These are phyloP conservation scores for Linnemannia zychae DNA, from an alignment of 192 early-diverging fungal genomes.

Conservation along the genomic window DNA sequence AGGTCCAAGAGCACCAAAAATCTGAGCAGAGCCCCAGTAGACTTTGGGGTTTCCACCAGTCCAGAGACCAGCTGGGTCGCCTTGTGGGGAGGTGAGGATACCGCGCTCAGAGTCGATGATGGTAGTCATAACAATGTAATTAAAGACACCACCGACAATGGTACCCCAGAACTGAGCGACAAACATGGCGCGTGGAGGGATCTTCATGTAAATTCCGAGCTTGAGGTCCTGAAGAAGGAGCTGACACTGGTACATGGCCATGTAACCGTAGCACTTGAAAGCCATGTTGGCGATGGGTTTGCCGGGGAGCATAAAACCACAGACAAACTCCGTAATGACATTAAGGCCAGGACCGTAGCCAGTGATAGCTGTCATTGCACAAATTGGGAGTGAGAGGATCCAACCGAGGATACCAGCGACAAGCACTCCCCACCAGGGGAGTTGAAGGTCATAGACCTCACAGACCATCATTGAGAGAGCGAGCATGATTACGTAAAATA, in stretches of 20 bases:
- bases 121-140: conserved; percentile 55
- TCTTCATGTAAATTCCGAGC: conserved; percentile 80
- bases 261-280: conserved; percentile 71
- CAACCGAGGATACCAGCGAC: conserved; percentile 53
- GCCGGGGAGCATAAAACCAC: conserved; percentile 70
- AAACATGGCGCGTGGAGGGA: conserved; percentile 77
- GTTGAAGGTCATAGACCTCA: conserved; percentile 36
- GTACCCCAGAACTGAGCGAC: conserved; percentile 72
- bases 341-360: conserved; percentile 63
- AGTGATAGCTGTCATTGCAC: conserved; percentile 67
- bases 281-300: conserved; percentile 63
- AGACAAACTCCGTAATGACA: conserved; percentile 70
- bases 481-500: conserved; percentile 55
- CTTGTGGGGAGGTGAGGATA: conserved; percentile 31
- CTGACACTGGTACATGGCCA: conserved; percentile 79
- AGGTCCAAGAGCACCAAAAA: conserved; percentile 83
- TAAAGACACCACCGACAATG: conserved; percentile 59
- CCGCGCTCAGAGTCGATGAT: conserved; percentile 35
- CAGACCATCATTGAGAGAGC: conserved; percentile 51
- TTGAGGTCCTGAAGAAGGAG: conserved; percentile 80
- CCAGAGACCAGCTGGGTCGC: conserved; percentile 61
- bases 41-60: conserved; percentile 57
- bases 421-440: conserved; percentile 65
- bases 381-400: conserved; percentile 64
- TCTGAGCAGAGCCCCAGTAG: conserved; percentile 74